phyloP scores from a whole-genome alignment of 2,329 filamentous ascomycete genomes.

The Aspergillus sp. region DNA sequence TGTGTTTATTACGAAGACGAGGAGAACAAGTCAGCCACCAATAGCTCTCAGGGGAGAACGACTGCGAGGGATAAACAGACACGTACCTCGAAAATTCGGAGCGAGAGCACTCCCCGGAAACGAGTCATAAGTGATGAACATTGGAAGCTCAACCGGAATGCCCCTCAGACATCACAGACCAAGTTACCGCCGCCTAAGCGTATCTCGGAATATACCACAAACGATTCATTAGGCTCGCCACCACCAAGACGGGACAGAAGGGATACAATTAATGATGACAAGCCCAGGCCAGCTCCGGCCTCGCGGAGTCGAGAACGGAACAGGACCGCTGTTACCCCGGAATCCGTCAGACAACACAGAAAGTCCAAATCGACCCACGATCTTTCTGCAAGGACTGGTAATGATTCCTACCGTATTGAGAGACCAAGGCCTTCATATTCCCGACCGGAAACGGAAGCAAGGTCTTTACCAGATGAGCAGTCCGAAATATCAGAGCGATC shows the following conservation, averaged over 20 bases:
- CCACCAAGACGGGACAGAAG: slow-evolving; percentile 21
- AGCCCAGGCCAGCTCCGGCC: slow-evolving; percentile 14
- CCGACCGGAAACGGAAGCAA: slow-evolving; percentile 17
- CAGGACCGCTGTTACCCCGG: slow-evolving; percentile 18
- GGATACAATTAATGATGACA: slow-evolving; percentile 20
- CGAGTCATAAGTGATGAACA: slow-evolving; percentile 88
- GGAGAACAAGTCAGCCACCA: slow-evolving; percentile 15
- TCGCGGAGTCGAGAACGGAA: slow-evolving; percentile 22
- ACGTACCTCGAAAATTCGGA: slow-evolving; percentile 25
- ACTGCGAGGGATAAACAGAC: background rate
- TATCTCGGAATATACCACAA: slow-evolving; percentile 34
- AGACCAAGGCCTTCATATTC: slow-evolving; percentile 13
- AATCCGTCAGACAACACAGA: slow-evolving; percentile 19
- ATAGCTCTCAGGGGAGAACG: background rate
- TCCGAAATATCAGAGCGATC: slow-evolving; percentile 18
- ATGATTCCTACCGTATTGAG: slow-evolving; percentile 10
- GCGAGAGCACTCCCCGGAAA: slow-evolving; percentile 69
- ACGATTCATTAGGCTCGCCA: slow-evolving; percentile 16
- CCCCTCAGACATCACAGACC: slow-evolving; percentile 34
- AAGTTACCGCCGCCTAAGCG: slow-evolving; percentile 39
- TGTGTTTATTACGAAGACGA: slow-evolving; percentile 49
- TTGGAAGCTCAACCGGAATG: slow-evolving; percentile 56
- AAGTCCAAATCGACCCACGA: slow-evolving; percentile 15
- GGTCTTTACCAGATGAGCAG: slow-evolving; percentile 15
- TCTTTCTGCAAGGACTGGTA: slow-evolving; percentile 14